These are phyloP conservation scores for Mucuna pruriens DNA, from an alignment of 306 rosid genomes.

Conservation along the genomic window DNA sequence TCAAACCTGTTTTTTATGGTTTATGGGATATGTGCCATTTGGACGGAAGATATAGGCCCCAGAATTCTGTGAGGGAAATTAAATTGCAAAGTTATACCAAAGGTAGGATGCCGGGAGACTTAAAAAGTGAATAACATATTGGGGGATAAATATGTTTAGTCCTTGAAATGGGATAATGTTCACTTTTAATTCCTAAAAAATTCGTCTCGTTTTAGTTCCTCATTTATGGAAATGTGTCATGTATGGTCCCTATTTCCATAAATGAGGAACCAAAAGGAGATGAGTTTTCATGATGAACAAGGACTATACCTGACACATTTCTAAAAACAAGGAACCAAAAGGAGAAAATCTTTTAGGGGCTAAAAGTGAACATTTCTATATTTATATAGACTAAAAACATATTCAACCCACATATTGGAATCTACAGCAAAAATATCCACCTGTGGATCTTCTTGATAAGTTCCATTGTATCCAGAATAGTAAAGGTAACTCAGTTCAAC, in stretches of 20 bases:
- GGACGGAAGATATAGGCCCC: conserved; percentile 71
- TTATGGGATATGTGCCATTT: conserved; percentile 51
- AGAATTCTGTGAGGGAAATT: conserved; percentile 50
- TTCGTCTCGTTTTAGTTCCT: neutral
- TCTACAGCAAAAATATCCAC: conserved; percentile 30
- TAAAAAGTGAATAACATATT: conserved; percentile 22
- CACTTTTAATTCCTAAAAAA: neutral
- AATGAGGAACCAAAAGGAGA: neutral
- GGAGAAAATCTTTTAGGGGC: neutral
- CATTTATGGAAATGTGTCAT: neutral
- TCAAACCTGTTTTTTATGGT: conserved; percentile 50
- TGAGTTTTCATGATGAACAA: neutral
- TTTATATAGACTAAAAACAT: neutral
- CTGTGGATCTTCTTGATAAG: conserved; percentile 51
- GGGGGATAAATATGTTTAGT: neutral
- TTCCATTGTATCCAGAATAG: conserved; percentile 60
- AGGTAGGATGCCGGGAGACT: neutral
- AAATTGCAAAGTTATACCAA: conserved; percentile 24
- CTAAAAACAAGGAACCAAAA: neutral
- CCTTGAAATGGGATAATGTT: neutral
- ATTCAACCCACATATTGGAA: neutral
- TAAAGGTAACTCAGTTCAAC: conserved; percentile 55
- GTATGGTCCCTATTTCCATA: neutral
- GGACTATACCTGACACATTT: neutral
- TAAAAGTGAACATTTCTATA: neutral